These are phyloP conservation scores for Lasiodiplodia theobromae DNA, from an alignment of 2,329 filamentous ascomycete species.

Conservation along the genomic window DNA sequence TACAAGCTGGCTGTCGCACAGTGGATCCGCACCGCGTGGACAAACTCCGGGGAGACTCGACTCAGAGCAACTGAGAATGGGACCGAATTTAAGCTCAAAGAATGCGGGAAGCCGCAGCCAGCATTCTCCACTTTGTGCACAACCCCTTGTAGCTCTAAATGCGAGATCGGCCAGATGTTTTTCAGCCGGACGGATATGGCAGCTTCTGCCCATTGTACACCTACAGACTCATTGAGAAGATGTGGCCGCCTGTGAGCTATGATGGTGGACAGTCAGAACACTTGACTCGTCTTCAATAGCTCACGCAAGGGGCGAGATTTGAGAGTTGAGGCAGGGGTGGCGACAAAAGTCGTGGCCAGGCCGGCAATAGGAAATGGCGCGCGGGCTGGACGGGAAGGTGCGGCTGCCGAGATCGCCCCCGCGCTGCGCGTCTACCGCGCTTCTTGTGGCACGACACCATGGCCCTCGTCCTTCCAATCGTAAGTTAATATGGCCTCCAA, in stretches of 20 bases:
- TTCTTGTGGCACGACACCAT: slow-evolving; percentile 15
- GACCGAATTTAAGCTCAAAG: neutral
- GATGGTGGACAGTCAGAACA: neutral
- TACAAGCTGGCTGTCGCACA: neutral
- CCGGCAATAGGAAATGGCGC: too few species aligned
- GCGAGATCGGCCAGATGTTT: neutral
- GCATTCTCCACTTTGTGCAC: neutral
- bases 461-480: slow-evolving; percentile 21
- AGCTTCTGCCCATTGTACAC: neutral
- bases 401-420: slow-evolving; percentile 21
- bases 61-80: neutral
- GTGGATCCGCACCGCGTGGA: neutral
- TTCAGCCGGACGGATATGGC: neutral
- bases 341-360: slow-evolving; percentile 2
- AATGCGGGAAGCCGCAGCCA: neutral
- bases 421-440: slow-evolving; percentile 8
- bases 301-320: neutral
- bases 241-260: too few species aligned
- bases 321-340: neutral
- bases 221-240: too few species aligned
- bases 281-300: neutral
- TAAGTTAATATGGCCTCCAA: slow-evolving; percentile 22
- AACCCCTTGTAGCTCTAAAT: neutral
- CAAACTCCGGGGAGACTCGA: neutral
- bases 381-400: neutral